Evolutionary conservation across 495 filamentous ascomycete species (phyloP).

Genomic region (Aspergillus egyptiacus): DNA sequence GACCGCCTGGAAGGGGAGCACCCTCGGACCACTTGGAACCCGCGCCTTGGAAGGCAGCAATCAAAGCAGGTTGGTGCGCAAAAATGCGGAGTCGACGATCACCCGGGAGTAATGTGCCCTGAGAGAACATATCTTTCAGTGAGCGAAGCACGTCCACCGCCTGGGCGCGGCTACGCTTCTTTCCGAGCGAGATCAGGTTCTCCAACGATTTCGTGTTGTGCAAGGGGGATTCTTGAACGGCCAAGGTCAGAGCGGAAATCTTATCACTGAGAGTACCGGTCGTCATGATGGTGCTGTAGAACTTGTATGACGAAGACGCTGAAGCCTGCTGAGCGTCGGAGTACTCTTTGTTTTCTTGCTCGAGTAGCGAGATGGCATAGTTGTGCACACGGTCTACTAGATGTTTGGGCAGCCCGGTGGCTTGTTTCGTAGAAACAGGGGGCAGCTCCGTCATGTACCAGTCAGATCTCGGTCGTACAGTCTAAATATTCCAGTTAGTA

Average conservation of each 20-base stretch:
- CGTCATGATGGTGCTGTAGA: slow-evolving; percentile 93
- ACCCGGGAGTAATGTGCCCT: slow-evolving; percentile 74
- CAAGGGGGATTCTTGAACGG: slow-evolving; percentile 90
- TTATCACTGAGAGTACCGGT: slow-evolving; percentile 95
- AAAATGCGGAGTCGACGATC: slow-evolving; percentile 78
- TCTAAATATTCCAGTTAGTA: slow-evolving; percentile 41
- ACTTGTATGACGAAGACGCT: slow-evolving; percentile 78
- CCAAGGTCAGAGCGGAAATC: slow-evolving; percentile 86
- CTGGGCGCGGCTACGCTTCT: slow-evolving; percentile 87
- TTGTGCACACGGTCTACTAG: slow-evolving; percentile 66
- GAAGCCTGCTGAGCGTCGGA: slow-evolving; percentile 43
- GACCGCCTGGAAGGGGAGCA: slow-evolving; percentile 59
- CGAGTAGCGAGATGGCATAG: slow-evolving; percentile 67
- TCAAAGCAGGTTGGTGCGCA: slow-evolving; percentile 68
- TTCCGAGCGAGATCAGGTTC: slow-evolving; percentile 68
- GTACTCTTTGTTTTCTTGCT: slow-evolving; percentile 65
- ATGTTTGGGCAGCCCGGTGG: slow-evolving; percentile 46
- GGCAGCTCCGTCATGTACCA: slow-evolving; percentile 72
- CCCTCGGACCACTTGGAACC: slow-evolving; percentile 56
- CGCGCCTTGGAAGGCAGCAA: slow-evolving; percentile 56
- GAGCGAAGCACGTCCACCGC: slow-evolving; percentile 87
- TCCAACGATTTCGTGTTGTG: slow-evolving; percentile 88
- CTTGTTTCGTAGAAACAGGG: slow-evolving; percentile 43
- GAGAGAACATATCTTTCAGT: slow-evolving; percentile 87
- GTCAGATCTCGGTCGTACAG: slow-evolving; percentile 71